Conservation (phyloP, 2,329 filamentous ascomycete species). For the Daldinia eschscholtzii region DNA sequence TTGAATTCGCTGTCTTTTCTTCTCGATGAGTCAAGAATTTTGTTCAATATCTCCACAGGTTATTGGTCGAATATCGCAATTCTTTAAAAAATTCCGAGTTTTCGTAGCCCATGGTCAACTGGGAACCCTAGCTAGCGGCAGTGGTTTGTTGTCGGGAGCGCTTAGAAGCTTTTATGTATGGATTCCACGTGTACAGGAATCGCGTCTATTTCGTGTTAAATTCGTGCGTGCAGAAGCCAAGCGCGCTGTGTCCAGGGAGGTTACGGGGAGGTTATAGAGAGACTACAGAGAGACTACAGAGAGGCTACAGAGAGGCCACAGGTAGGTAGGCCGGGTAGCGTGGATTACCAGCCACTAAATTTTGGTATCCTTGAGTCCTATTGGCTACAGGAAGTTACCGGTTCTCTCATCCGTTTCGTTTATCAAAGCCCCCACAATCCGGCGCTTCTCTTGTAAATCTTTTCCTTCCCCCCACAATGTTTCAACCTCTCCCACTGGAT, state of each 20-base stretch:
- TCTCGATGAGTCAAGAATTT: neutral
- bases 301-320: neutral
- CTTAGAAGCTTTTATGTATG: slow-evolving; percentile 48
- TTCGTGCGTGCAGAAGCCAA: slow-evolving; percentile 46
- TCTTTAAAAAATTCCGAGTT: slow-evolving; percentile 13
- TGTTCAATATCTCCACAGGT: neutral
- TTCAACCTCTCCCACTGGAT: slow-evolving; percentile 51
- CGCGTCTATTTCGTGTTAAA: slow-evolving; percentile 52
- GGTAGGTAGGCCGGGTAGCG: neutral
- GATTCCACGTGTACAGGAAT: slow-evolving; percentile 20
- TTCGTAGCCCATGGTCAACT: slow-evolving; percentile 24
- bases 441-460: slow-evolving; percentile 44
- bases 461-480: slow-evolving; percentile 45
- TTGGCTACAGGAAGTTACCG: slow-evolving; percentile 42
- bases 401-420: slow-evolving; percentile 37
- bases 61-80: slow-evolving; percentile 11
- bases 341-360: slow-evolving; percentile 46
- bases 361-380: slow-evolving; percentile 25
- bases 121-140: slow-evolving; percentile 10
- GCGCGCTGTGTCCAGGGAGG: slow-evolving; percentile 39
- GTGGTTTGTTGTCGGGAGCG: slow-evolving; percentile 35
- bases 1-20: neutral
- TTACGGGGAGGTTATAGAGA: slow-evolving; percentile 21
- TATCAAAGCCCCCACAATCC: slow-evolving; percentile 38
- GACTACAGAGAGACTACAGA: slow-evolving; percentile 12